A percentile compares a stretch with the other conserved stretches of the same genome.
phyloP scores from a whole-genome alignment of 2,329 filamentous ascomycete genomes.

The Bisporella sp. region DNA sequence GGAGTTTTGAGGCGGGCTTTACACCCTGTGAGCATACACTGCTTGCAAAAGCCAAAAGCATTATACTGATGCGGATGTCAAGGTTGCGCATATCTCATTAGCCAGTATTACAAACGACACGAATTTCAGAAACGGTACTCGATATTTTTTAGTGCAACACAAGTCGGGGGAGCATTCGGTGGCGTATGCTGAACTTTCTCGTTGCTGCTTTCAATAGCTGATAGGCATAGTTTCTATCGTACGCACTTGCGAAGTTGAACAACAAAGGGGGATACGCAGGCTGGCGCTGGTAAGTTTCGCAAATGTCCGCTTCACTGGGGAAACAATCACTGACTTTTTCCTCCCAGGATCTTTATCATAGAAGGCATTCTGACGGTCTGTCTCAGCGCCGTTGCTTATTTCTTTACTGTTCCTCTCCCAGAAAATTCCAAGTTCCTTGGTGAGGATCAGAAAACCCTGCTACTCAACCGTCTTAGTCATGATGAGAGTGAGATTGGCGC shows the following conservation, averaged over 20 bases:
- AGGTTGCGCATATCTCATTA: conserved; percentile 39
- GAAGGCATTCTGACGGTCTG: no score
- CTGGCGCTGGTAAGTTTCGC: conserved; percentile 36
- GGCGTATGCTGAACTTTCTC: conserved; percentile 16
- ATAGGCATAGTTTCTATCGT: conserved; percentile 32
- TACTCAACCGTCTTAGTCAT: neutral
- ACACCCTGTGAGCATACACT: neutral
- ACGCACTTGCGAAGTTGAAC: conserved; percentile 39
- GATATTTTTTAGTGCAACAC: conserved; percentile 30
- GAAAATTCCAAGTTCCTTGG: neutral
- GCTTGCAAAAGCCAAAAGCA: no score
- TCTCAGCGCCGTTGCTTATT: neutral
- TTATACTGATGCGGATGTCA: neutral
- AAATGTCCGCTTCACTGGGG: no score
- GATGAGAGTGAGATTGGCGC: neutral
- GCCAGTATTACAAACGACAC: conserved; percentile 48
- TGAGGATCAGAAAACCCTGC: neutral
- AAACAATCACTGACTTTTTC: no score
- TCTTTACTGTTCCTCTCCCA: neutral
- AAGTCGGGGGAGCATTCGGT: conserved; percentile 36
- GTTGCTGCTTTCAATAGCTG: no score
- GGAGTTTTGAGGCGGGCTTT: conserved; percentile 12
- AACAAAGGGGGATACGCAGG: conserved; percentile 38
- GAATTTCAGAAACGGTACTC: conserved; percentile 52
- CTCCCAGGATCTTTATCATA: no score